Percentiles rank a stretch among this genome's conserved stretches.
These are phyloP conservation scores for Fusarium papillatum DNA, from an alignment of 2,329 filamentous ascomycete species.

Conservation along the genomic window DNA sequence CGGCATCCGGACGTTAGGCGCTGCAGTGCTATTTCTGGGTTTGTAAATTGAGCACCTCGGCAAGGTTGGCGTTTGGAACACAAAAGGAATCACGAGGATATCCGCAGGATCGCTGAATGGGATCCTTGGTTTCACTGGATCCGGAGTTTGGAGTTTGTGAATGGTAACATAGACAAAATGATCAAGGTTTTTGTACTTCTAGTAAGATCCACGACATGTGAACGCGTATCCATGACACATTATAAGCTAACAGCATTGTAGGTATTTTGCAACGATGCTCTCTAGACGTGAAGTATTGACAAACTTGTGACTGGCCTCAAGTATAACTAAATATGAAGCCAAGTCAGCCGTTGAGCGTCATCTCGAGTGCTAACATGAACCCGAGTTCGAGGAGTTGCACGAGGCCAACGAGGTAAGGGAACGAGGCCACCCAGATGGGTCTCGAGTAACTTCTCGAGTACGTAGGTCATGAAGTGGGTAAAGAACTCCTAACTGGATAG, in stretches of 20 bases:
- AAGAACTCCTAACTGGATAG: too few species aligned
- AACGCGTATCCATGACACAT: not conserved
- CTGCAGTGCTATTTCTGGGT: not conserved
- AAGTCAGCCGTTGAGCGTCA: not conserved
- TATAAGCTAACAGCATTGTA: not conserved
- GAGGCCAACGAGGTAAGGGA: not conserved
- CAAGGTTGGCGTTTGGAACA: not conserved
- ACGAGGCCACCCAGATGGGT: not conserved
- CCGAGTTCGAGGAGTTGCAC: not conserved
- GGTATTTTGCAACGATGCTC: not conserved
- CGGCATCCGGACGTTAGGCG: not conserved
- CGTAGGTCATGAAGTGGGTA: too few species aligned
- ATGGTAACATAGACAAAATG: conserved; percentile 1
- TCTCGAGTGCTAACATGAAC: not conserved
- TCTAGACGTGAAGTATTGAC: not conserved
- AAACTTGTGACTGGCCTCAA: not conserved
- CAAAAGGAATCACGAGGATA: not conserved
- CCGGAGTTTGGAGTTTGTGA: conserved; percentile 11
- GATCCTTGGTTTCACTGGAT: not conserved
- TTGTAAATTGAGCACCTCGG: not conserved
- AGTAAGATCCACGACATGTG: not conserved
- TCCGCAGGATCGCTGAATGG: not conserved
- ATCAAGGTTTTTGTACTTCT: not conserved
- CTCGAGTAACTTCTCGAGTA: not conserved
- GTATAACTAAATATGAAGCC: not conserved